phyloP scores from a whole-genome alignment of 495 filamentous ascomycete genomes.

The Polyplosphaeria fusca region DNA sequence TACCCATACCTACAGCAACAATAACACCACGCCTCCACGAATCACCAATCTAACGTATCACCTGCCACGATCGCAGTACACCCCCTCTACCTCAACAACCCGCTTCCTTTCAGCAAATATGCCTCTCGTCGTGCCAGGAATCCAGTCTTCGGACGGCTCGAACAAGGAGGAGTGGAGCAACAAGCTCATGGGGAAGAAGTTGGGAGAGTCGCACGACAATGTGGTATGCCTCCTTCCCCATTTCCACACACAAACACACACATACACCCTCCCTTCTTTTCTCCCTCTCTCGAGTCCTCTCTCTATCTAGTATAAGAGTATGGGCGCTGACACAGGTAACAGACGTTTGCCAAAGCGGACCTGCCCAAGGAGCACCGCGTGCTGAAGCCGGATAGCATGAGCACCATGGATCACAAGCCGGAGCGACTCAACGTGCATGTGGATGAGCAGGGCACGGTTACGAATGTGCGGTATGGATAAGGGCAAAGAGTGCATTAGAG shows the following conservation, averaged over 20 bases:
- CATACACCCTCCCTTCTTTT: not conserved
- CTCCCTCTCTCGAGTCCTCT: not conserved
- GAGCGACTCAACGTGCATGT: conserved; percentile 71
- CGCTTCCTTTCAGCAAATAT: conserved; percentile 48
- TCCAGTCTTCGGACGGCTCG: conserved; percentile 54
- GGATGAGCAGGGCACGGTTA: conserved; percentile 69
- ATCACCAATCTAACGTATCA: not conserved
- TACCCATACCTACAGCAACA: not conserved
- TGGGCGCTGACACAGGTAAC: not conserved
- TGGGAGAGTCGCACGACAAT: conserved; percentile 50
- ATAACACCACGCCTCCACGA: not conserved
- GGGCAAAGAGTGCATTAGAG: not conserved
- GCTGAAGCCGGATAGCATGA: conserved; percentile 59
- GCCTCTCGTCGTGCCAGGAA: conserved; percentile 78
- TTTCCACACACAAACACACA: not conserved
- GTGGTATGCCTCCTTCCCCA: conserved; percentile 41
- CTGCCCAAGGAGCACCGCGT: conserved; percentile 67
- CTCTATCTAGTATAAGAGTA: not conserved
- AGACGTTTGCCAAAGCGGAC: conserved; percentile 75
- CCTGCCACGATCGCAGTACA: not conserved
- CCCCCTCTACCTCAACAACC: not conserved
- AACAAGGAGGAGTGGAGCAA: conserved; percentile 62
- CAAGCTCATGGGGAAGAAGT: conserved; percentile 75
- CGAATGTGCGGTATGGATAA: conserved; percentile 61
- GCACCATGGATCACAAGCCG: conserved; percentile 60